A percentile compares a stretch with the other conserved stretches of the same genome.
Conservation (phyloP, 2,329 filamentous ascomycete species). For the Xylariaceae sp. region DNA sequence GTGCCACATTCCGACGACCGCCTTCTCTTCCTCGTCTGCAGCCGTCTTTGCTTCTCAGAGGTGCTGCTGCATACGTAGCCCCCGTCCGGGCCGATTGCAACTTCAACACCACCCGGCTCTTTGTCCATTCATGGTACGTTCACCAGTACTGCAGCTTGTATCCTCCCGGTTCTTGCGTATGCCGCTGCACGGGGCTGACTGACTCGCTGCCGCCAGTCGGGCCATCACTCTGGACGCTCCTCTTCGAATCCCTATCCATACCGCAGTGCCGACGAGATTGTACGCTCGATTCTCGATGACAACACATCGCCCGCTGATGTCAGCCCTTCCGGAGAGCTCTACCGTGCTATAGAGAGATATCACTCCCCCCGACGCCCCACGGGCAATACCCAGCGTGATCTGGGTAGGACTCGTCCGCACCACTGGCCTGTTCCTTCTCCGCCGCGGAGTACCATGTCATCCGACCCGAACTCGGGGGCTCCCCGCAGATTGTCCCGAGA, state of each 20-base stretch:
- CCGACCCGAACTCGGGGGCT: constrained; percentile 26
- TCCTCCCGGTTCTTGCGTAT: too few relatives aligned
- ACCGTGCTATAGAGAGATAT: constrained; percentile 34
- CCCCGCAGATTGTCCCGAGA: constrained; percentile 30
- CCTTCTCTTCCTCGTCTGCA: too few relatives aligned
- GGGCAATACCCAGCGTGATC: constrained; percentile 12
- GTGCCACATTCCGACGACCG: too few relatives aligned
- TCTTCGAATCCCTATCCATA: constrained; percentile 18
- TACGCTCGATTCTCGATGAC: constrained; percentile 33
- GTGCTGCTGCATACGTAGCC: too few relatives aligned
- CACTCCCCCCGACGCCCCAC: constrained; percentile 22
- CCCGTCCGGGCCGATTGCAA: too few relatives aligned
- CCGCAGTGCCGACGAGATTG: constrained; percentile 24
- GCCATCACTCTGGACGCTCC: constrained; percentile 19
- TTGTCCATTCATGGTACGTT: too few relatives aligned
- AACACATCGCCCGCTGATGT: constrained; percentile 28
- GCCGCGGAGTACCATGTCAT: constrained; percentile 26
- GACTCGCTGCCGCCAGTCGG: constrained; percentile 25
- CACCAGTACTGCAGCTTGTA: too few relatives aligned
- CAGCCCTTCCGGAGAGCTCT: constrained; percentile 35
- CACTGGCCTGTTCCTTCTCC: constrained; percentile 13
- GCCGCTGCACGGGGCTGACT: too few relatives aligned
- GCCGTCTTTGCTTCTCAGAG: too few relatives aligned
- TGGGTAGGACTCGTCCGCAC: constrained; percentile 15
- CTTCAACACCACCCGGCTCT: too few relatives aligned